phyloP scores from a whole-genome alignment of 2,329 filamentous ascomycete genomes.

The Nigrospora oryzae region DNA sequence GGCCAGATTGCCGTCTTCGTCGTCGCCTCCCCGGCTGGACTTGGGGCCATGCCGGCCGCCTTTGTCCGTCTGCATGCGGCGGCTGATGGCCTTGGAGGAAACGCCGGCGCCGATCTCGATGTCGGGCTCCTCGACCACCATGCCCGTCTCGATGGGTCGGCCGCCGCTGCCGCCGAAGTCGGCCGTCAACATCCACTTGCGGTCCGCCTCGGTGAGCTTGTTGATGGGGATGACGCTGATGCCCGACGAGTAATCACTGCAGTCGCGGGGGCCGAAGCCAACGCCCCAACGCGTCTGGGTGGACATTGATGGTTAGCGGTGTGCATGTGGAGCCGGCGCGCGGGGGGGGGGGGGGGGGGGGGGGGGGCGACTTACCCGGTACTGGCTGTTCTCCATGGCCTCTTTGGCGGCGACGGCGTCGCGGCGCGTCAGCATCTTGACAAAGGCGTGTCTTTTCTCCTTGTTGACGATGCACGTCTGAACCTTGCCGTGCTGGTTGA shows the following conservation, averaged over 20 bases:
- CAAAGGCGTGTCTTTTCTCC: conserved; percentile 96
- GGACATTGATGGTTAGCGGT: conserved; percentile 8
- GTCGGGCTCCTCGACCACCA: conserved; percentile 94
- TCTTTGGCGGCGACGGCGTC: conserved; percentile 80
- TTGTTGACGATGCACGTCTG: conserved; percentile 98
- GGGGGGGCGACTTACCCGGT: conserved; percentile 52
- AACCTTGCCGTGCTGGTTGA: conserved; percentile 74
- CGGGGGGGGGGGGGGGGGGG: too few species aligned
- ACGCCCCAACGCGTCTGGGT: conserved; percentile 89
- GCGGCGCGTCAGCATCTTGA: conserved; percentile 90
- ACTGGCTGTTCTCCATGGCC: conserved; percentile 75
- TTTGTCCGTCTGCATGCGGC: conserved; percentile 62
- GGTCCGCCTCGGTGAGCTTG: conserved; percentile 88
- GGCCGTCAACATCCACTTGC: conserved; percentile 93
- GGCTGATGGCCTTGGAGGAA: conserved; percentile 78
- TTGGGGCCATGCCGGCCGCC: conserved; percentile 57
- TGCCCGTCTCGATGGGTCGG: conserved; percentile 65
- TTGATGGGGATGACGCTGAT: conserved; percentile 89
- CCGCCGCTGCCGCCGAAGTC: conserved; percentile 91
- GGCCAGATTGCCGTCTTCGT: conserved; percentile 16
- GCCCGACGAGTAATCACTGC: conserved; percentile 89
- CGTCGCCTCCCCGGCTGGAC: conserved; percentile 37
- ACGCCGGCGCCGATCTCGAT: conserved; percentile 98
- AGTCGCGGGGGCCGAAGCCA: conserved; percentile 92
- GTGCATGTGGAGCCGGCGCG: neutral